Conservation (phyloP, 768 basidiomycete genomes). For the Gymnopilus dilepis region DNA sequence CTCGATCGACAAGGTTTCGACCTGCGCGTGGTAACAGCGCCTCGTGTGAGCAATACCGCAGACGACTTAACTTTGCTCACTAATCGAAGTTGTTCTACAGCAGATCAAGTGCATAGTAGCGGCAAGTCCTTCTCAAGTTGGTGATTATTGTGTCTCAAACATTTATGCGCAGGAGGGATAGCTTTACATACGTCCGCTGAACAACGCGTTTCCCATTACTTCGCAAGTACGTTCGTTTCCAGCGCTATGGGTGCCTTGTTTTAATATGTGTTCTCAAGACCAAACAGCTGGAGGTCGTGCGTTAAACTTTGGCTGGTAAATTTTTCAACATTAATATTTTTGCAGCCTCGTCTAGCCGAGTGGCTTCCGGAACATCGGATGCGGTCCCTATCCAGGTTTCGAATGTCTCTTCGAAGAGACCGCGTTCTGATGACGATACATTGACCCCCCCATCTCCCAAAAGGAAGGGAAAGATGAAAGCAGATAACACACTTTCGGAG, state of each 20-base stretch:
- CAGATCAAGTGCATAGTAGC: background rate
- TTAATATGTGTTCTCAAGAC: background rate
- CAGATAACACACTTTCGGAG: constrained; percentile 25
- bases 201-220: constrained; percentile 14
- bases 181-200: constrained; percentile 4
- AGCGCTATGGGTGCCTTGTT: no score
- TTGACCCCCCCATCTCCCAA: constrained; percentile 19
- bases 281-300: constrained; percentile 3
- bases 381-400: constrained; percentile 9
- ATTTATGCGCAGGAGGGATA: background rate
- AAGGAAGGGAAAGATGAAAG: constrained; percentile 52
- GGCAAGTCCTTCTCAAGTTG: background rate
- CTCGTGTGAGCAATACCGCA: background rate
- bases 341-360: constrained; percentile 6
- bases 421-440: constrained; percentile 18
- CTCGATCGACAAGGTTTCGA: no score
- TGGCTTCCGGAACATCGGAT: background rate
- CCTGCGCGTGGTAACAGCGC: background rate
- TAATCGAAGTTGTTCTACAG: background rate
- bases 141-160: background rate
- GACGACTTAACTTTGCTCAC: background rate
- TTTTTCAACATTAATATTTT: background rate
- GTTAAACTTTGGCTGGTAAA: background rate
- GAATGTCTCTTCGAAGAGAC: constrained; percentile 22
- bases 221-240: constrained; percentile 16